Base-by-base conservation (phyloP, 495 filamentous ascomycete species). In the Penicillium herquei region DNA sequence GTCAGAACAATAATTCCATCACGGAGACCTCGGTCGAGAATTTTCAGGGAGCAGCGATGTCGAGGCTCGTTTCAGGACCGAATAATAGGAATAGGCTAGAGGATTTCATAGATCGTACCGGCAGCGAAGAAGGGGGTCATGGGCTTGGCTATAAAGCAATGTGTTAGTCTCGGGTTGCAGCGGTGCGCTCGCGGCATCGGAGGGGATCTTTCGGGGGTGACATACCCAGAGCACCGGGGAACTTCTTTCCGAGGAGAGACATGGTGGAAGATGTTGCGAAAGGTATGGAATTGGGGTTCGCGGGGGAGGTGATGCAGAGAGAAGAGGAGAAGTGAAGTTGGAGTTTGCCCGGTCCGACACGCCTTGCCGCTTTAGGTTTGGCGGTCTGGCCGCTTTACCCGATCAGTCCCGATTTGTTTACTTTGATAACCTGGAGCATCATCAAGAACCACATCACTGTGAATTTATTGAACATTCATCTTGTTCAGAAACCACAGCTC, bases 111-210 rank as follows among this genome's bases (percentile, higher is more conserved):
- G 56, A 55, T 63, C 91, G 70, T 93, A 98, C 93, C 92, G 70
- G 93, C 92, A 78, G 82, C 78, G 81, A 87, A 95, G 85, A 97
- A 98, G 51, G 93, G 93, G 67, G 82, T 85, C 84, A 95, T 83
- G 59, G 92, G 92, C 78, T 81, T 76, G 78, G 89, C 93, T 98
- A 72, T 62, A 56, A 54, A 56, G 53, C 48, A 53, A 60, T 67
- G 56, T 63, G 68, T 73, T 56, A 74, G 69, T 72, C 51, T 42
- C 40, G 14, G 37, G 47, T 49, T 44, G 40, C 13, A 48, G 49
- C 43, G 14, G 21, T 17, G 30, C 31, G 35, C 17, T 43, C 44
- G 30, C 46, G 6, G 16, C 14, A 26, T 6, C 26, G 33, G 16
- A 26, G 33, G n/a, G 35, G 30, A 30, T 37, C 12, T 7, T 42